phyloP scores from a whole-genome alignment of 352 stramenopile genomes.

The Pythium myriotylum region DNA sequence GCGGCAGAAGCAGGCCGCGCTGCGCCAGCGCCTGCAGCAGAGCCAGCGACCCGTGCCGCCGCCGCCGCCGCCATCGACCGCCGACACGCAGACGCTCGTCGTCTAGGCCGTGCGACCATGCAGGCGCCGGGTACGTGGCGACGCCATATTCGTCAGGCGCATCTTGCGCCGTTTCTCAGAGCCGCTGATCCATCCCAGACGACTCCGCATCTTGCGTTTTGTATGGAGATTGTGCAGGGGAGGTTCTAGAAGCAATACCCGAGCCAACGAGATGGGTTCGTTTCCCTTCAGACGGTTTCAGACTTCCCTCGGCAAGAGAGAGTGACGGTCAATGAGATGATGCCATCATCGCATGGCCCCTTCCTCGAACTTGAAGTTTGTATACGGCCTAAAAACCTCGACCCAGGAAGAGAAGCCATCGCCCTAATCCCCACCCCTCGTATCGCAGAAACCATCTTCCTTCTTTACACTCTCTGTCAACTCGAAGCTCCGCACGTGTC shows the following conservation, averaged over 20 bases:
- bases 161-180: constrained; percentile 5
- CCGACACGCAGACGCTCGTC: not conserved
- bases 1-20: constrained; percentile 19
- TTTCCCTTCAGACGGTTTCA: constrained; percentile 15
- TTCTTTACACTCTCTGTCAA: not conserved
- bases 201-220: constrained; percentile 17
- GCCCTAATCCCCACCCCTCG: constrained; percentile 4
- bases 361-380: constrained; percentile 28
- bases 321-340: constrained; percentile 25
- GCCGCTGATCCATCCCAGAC: not conserved
- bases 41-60: not conserved
- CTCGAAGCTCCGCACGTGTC: not conserved
- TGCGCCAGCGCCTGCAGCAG: constrained; percentile 12
- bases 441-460: constrained; percentile 15
- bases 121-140: not conserved
- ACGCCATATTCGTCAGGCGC: constrained; percentile 1
- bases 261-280: constrained; percentile 5
- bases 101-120: not conserved
- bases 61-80: not conserved
- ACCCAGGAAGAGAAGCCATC: constrained; percentile 12
- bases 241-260: constrained; percentile 9
- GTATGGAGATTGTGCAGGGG: constrained; percentile 3
- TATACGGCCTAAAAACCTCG: constrained; percentile 9
- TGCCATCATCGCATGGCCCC: not conserved
- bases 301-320: not conserved